phyloP scores from a whole-genome alignment of 2,329 filamentous ascomycete species.

The Phaeosphaeria sp. region DNA sequence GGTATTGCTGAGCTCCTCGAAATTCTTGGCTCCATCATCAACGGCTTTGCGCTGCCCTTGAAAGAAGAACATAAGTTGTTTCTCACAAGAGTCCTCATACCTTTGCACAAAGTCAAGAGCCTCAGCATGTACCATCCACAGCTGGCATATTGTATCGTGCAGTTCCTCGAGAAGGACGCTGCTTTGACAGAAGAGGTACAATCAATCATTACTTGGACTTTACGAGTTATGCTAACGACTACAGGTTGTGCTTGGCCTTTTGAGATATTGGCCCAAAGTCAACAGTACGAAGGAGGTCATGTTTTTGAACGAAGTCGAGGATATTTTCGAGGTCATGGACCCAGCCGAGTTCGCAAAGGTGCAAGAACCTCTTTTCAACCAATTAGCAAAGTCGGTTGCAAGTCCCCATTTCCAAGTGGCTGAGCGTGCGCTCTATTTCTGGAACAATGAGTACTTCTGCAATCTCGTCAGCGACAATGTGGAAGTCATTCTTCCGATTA shows the following conservation, averaged over 20 bases:
- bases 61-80: slow-evolving; percentile 99
- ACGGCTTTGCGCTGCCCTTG: slow-evolving; percentile 92
- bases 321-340: slow-evolving; percentile 99
- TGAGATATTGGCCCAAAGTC: slow-evolving; percentile 98
- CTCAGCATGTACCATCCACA: slow-evolving; percentile 99
- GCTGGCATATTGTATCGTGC: slow-evolving; percentile 97
- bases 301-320: slow-evolving; percentile 98
- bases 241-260: slow-evolving; percentile 87
- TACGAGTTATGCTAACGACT: slow-evolving; percentile 20
- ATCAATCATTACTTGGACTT: slow-evolving; percentile 14
- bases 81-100: slow-evolving; percentile 88
- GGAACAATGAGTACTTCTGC: slow-evolving; percentile 99
- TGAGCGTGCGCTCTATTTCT: slow-evolving; percentile 96
- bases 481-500: slow-evolving; percentile 96
- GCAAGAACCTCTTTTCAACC: slow-evolving; percentile 95
- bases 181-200: slow-evolving; percentile 93
- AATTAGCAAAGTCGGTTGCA: slow-evolving; percentile 95
- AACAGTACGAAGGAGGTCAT: slow-evolving; percentile 99
- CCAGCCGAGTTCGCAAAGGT: slow-evolving; percentile 98
- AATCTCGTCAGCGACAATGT: slow-evolving; percentile 99
- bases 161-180: slow-evolving; percentile 97
- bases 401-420: slow-evolving; percentile 99
- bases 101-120: slow-evolving; percentile 97
- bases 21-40: slow-evolving; percentile 98
- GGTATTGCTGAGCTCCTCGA: slow-evolving; percentile 96